Evolutionary conservation across 345 rosid species (phyloP).

Genomic region (Citrus trifoliata): DNA sequence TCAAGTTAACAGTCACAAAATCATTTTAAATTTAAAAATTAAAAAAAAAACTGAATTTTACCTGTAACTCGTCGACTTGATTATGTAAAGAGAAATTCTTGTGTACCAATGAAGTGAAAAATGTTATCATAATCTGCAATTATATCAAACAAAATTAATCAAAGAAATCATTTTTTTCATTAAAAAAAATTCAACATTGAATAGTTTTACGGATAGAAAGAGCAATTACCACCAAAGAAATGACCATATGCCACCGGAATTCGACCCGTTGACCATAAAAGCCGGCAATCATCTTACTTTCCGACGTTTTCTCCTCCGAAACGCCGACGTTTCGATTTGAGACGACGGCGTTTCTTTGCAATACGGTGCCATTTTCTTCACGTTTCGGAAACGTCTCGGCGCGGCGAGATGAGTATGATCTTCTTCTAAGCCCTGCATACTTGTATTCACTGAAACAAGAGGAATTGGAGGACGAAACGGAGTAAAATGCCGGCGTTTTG

Average conservation of each 20-base stretch:
- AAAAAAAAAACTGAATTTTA: not conserved
- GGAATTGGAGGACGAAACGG: constrained; percentile 18
- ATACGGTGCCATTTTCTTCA: constrained; percentile 11
- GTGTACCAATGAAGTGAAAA: constrained; percentile 47
- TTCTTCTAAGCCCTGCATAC: constrained; percentile 32
- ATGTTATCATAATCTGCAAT: constrained; percentile 48
- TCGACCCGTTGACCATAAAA: constrained; percentile 23
- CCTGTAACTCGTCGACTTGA: constrained; percentile 55
- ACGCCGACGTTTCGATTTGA: constrained; percentile 12
- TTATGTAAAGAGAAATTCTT: constrained; percentile 51
- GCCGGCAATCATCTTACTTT: constrained; percentile 1
- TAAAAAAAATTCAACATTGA: not conserved
- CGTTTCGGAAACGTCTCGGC: constrained; percentile 9
- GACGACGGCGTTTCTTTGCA: constrained; percentile 10
- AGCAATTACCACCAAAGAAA: constrained; percentile 34
- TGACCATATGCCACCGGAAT: constrained; percentile 45
- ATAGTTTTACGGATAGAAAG: not conserved
- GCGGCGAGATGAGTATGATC: constrained; percentile 24
- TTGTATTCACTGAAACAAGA: constrained; percentile 17
- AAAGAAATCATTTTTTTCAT: not conserved
- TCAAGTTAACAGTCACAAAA: no score
- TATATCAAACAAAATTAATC: not conserved
- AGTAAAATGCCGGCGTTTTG: constrained; percentile 19
- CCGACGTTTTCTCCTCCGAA: not conserved
- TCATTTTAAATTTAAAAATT: no score